Conservation (phyloP, 164 flowering plant species). For the Buxus sempervirens region DNA sequence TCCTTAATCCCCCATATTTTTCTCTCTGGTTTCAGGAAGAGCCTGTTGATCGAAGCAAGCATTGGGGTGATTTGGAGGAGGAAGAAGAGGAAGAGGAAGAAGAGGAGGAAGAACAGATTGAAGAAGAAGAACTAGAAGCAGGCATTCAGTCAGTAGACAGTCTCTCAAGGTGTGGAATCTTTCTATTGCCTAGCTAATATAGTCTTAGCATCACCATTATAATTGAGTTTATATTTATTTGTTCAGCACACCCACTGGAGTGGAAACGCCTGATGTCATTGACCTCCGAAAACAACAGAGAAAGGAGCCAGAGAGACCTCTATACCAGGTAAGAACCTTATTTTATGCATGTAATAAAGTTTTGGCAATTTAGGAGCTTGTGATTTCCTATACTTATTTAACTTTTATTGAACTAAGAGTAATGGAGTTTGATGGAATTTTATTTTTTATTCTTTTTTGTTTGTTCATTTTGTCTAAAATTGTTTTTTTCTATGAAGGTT, state of each 20-base stretch:
- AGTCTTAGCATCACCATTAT: not conserved
- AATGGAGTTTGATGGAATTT: not conserved
- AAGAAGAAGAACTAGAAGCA: slow-evolving; percentile 78
- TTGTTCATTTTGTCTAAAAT: no score
- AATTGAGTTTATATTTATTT: slow-evolving; percentile 3
- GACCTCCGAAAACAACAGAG: slow-evolving; percentile 97
- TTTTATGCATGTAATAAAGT: not conserved
- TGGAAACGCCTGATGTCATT: slow-evolving; percentile 97
- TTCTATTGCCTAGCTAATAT: not conserved
- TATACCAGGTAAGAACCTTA: slow-evolving; percentile 64
- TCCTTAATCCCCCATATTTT: no score
- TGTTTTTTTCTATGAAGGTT: slow-evolving; percentile 43
- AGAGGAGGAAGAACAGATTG: slow-evolving; percentile 70
- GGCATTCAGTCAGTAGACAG: slow-evolving; percentile 94
- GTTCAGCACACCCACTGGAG: slow-evolving; percentile 94
- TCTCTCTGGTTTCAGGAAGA: slow-evolving; percentile 72
- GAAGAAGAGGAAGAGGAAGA: slow-evolving; percentile 87
- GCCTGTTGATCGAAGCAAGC: slow-evolving; percentile 92
- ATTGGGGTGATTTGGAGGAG: slow-evolving; percentile 99
- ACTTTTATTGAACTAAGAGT: no score
- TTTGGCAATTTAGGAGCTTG: no score
- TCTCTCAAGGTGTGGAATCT: slow-evolving; percentile 62
- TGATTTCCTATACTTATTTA: no score
- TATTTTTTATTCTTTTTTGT: not conserved
- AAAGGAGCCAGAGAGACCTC: slow-evolving; percentile 93